phyloP scores from a whole-genome alignment of 345 rosid species.

The Salix caprea region DNA sequence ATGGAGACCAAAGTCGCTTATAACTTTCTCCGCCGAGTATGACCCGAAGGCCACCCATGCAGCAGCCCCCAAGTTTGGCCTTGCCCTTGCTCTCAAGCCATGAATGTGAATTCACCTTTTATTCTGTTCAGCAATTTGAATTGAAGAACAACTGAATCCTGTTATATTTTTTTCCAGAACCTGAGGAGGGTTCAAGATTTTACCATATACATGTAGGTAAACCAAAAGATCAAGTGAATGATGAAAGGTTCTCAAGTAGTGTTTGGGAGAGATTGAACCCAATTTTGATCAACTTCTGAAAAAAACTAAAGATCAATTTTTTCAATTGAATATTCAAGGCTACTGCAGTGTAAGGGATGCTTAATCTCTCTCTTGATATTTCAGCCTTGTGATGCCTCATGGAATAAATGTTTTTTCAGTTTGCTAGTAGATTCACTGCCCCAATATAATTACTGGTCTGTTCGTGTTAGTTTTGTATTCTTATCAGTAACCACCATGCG shows the following conservation, averaged over 20 bases:
- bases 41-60: slow-evolving; percentile 53
- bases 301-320: slow-evolving; percentile 3
- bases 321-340: neutral
- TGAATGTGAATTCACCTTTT: slow-evolving; percentile 19
- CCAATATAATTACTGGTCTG: neutral
- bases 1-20: slow-evolving; percentile 74
- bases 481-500: neutral
- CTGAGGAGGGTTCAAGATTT: slow-evolving; percentile 7
- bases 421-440: neutral
- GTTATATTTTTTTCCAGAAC: slow-evolving; percentile 2
- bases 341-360: neutral
- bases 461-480: neutral
- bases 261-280: slow-evolving; percentile 30
- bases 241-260: slow-evolving; percentile 3
- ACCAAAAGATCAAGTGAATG: slow-evolving; percentile 3
- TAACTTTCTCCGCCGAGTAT: slow-evolving; percentile 65
- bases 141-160: neutral
- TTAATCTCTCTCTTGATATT: neutral
- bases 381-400: neutral
- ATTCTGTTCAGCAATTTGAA: slow-evolving; percentile 7
- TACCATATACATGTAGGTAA: slow-evolving; percentile 15
- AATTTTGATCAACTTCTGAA: slow-evolving; percentile 22
- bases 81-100: slow-evolving; percentile 73
- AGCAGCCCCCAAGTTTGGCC: slow-evolving; percentile 58
- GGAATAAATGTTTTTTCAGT: neutral